Conservation (phyloP, 2,329 filamentous ascomycete genomes). For the Xenoacremonium recifei region DNA sequence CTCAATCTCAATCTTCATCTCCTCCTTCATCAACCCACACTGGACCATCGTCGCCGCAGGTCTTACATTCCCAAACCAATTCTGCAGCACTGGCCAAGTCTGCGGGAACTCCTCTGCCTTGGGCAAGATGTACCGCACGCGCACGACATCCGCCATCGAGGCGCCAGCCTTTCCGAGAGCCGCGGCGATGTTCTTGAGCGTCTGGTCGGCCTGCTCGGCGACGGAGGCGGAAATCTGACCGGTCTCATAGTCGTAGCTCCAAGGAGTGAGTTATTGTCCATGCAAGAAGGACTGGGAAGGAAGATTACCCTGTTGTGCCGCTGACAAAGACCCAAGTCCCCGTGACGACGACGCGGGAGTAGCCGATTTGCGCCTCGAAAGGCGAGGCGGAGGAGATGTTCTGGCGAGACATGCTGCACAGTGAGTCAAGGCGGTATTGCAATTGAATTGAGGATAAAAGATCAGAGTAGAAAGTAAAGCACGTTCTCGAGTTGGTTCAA, state of each 20-base stretch:
- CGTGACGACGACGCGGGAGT: constrained; percentile 51
- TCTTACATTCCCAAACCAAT: constrained; percentile 48
- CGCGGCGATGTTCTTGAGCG: constrained; percentile 44
- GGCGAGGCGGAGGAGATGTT: constrained; percentile 49
- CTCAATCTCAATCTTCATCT: constrained; percentile 45
- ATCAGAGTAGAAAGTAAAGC: too few species aligned
- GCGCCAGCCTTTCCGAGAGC: constrained; percentile 45
- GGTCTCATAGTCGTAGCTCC: constrained; percentile 51
- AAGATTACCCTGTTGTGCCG: constrained; percentile 49
- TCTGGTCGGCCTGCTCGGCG: constrained; percentile 49
- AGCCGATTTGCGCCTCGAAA: constrained; percentile 53
- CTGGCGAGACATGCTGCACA: constrained; percentile 30
- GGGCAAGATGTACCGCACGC: constrained; percentile 52
- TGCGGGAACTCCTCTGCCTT: constrained; percentile 44
- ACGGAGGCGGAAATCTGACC: constrained; percentile 44
- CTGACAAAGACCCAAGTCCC: constrained; percentile 54
- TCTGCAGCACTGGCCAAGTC: constrained; percentile 49
- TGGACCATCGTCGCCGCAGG: constrained; percentile 56
- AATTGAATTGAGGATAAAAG: too few species aligned
- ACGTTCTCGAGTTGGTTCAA: too few species aligned
- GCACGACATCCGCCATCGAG: constrained; percentile 45
- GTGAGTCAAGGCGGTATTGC: too few species aligned
- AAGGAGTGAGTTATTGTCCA: not conserved
- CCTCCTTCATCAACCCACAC: constrained; percentile 49
- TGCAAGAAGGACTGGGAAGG: not conserved